These are phyloP conservation scores for Hemerocallis citrina DNA, from an alignment of 106 monocot species.

Conservation along the genomic window DNA sequence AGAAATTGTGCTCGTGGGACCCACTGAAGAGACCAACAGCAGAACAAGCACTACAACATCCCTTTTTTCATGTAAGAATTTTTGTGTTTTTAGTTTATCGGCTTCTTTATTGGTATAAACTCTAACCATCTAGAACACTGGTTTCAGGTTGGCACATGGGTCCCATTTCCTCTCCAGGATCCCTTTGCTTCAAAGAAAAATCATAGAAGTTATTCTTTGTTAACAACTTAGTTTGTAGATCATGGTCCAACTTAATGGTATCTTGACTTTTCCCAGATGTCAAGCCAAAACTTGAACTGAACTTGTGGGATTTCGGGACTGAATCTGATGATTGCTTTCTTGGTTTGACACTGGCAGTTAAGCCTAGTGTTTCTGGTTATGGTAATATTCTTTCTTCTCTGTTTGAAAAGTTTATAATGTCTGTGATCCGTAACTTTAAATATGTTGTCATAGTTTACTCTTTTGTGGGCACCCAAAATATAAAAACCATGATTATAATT, in stretches of 20 bases:
- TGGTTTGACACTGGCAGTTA: slow-evolving; percentile 69
- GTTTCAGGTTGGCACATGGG: slow-evolving; percentile 32
- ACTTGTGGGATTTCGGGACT: slow-evolving; percentile 63
- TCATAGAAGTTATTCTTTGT: slow-evolving; percentile 23
- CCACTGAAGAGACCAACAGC: slow-evolving; percentile 69
- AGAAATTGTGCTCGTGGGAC: slow-evolving; percentile 91
- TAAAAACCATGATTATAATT: too few species aligned
- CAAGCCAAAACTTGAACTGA: slow-evolving; percentile 66
- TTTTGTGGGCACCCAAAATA: too few species aligned
- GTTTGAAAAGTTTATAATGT: too few species aligned
- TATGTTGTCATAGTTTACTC: too few species aligned
- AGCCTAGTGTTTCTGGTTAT: slow-evolving; percentile 42
- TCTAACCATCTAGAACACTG: background rate
- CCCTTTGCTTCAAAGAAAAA: slow-evolving; percentile 13
- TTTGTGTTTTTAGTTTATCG: background rate
- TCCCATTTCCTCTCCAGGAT: slow-evolving; percentile 31
- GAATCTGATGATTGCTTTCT: slow-evolving; percentile 76
- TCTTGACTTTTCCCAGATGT: slow-evolving; percentile 24
- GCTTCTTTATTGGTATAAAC: background rate
- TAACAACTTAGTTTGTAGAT: background rate
- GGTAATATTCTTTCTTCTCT: slow-evolving; percentile 25
- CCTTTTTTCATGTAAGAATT: slow-evolving; percentile 75
- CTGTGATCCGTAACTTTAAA: too few species aligned
- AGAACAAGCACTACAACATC: slow-evolving; percentile 68
- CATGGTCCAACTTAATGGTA: background rate